These are phyloP conservation scores for Furcasterigmium furcatum DNA, from an alignment of 2,329 filamentous ascomycete species.

Conservation along the genomic window DNA sequence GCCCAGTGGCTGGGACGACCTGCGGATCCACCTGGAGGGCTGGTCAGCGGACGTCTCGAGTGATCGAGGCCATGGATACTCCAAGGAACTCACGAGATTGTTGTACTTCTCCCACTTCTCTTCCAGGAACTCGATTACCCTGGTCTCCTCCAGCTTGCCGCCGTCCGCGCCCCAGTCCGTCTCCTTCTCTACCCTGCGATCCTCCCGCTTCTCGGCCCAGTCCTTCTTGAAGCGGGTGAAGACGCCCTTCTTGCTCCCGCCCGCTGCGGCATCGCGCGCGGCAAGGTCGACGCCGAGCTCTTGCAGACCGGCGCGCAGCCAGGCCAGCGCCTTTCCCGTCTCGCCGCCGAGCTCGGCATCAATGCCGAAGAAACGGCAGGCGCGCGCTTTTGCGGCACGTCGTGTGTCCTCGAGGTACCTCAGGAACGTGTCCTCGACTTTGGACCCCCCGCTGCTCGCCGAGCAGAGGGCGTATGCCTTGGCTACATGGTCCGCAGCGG, in stretches of 20 bases:
- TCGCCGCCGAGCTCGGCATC: slow-evolving; percentile 82
- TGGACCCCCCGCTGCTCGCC: slow-evolving; percentile 30
- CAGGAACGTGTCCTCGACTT: slow-evolving; percentile 62
- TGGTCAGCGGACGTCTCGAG: not conserved
- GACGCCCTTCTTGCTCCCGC: slow-evolving; percentile 47
- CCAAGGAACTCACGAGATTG: slow-evolving; percentile 64
- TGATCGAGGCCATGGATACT: not conserved
- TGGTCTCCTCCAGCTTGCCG: slow-evolving; percentile 77
- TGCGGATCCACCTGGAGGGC: slow-evolving; percentile 71
- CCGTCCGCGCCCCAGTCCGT: slow-evolving; percentile 77
- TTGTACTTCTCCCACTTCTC: slow-evolving; percentile 91
- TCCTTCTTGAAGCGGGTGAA: slow-evolving; percentile 68
- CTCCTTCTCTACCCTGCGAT: slow-evolving; percentile 73
- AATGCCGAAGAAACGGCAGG: slow-evolving; percentile 86
- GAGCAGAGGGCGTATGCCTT: slow-evolving; percentile 58
- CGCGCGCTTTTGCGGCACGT: slow-evolving; percentile 74
- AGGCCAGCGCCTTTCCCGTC: slow-evolving; percentile 81
- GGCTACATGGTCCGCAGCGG: slow-evolving; percentile 82
- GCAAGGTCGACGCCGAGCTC: slow-evolving; percentile 62
- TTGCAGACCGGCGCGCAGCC: slow-evolving; percentile 74
- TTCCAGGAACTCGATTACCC: slow-evolving; percentile 83
- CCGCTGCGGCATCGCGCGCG: slow-evolving; percentile 28
- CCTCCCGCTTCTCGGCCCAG: slow-evolving; percentile 74
- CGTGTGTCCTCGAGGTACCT: slow-evolving; percentile 75
- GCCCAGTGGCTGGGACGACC: slow-evolving; percentile 65